Percentiles rank a stretch among this genome's conserved stretches.
phyloP scores from a whole-genome alignment of 352 stramenopile species.

The Pythium insidiosum region DNA sequence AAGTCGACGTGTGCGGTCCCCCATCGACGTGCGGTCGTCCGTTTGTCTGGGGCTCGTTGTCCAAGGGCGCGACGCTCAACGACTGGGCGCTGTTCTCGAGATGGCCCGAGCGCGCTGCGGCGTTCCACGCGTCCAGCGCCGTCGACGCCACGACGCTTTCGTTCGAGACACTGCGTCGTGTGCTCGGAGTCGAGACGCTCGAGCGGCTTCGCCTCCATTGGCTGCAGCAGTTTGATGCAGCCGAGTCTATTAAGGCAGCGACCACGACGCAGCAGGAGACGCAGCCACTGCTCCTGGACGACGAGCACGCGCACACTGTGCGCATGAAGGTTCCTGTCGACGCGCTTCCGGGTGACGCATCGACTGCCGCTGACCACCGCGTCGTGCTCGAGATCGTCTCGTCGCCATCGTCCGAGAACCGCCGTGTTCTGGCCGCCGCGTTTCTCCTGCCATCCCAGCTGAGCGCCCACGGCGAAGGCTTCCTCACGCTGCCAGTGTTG shows the following conservation, averaged over 20 bases:
- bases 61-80: slow-evolving; percentile 26
- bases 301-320: slow-evolving; percentile 40
- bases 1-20: slow-evolving; percentile 34
- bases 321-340: slow-evolving; percentile 27
- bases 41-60: slow-evolving; percentile 19
- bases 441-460: slow-evolving; percentile 45
- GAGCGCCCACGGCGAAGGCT: slow-evolving; percentile 35
- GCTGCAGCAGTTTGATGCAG: slow-evolving; percentile 23
- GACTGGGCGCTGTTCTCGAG: slow-evolving; percentile 43
- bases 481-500: slow-evolving; percentile 51
- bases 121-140: slow-evolving; percentile 25
- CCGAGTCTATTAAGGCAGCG: not conserved
- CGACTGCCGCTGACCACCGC: slow-evolving; percentile 9
- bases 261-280: not conserved
- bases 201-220: slow-evolving; percentile 25
- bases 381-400: slow-evolving; percentile 21
- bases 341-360: not conserved
- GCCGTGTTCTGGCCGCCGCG: slow-evolving; percentile 24
- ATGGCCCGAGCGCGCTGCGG: slow-evolving; percentile 28
- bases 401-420: slow-evolving; percentile 1
- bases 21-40: slow-evolving; percentile 29
- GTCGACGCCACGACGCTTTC: slow-evolving; percentile 35
- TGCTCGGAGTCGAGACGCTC: slow-evolving; percentile 25
- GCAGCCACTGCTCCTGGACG: slow-evolving; percentile 8
- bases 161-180: slow-evolving; percentile 20